Base-by-base conservation (phyloP, 2,329 filamentous ascomycete species). In the Metarhizium sp. region DNA sequence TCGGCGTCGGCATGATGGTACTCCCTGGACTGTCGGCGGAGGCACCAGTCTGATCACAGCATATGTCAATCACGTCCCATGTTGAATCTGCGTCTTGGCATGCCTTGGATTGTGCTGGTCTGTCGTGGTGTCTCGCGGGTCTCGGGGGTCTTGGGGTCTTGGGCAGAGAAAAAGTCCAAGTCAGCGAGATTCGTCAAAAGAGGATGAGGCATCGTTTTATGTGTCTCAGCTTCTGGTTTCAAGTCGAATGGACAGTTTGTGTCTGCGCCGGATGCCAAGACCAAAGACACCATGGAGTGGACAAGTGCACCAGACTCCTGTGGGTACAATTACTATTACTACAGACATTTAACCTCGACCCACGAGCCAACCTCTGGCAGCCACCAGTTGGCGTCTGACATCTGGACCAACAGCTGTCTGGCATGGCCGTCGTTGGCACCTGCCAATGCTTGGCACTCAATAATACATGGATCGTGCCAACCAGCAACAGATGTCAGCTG, bases 1-100 rank as follows among this genome's bases (percentile, higher is more conserved):
- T 67, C 2, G 55, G 50, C 7, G 61, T 58, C 2, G 66, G 63
- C 65, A 68, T 68, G 0, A 32, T 62, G 57, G 25, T 46, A 29
- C 20, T 14, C 16, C 8, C 34, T 29, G 40, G 34, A 14, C 45
- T 30, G n/a, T 48, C 45, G 13, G 13, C 11, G 25, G 25, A 11
- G 45, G 45, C 45, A 48, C 25, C 20, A 30, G 20, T 48, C 25
- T 13, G 45, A 48, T 48, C 7, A 10, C 45, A 29, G 25, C 20
- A 16, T 14, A 18, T 16, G 25, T 48, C 45, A 30, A 30, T 48
- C 45, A 16, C 45, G 45, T 29, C 3, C 25, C 45, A 48, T 48
- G 45, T 11, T 48, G 45, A 8, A 8, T 48, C 20, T 18, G 45
- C 5, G 7, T 30, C 11, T 4, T 40, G 13, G 38, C 38, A 40